Conservation (phyloP, 2,329 filamentous ascomycete genomes). For the Chrysosphaeria jannelii region DNA sequence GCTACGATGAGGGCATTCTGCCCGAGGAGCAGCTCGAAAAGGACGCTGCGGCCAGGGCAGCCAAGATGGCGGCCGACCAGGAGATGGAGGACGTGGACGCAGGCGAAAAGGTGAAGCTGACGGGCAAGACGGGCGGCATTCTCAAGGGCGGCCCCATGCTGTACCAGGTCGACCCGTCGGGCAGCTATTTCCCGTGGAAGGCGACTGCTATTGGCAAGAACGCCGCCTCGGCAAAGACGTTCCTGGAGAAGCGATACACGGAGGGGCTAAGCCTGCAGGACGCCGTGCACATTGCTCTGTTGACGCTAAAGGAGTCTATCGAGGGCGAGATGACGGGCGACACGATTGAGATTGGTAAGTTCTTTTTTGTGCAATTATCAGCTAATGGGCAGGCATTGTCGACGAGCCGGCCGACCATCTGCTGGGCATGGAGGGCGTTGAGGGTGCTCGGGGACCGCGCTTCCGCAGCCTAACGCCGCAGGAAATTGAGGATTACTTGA, state of each 20-base stretch:
- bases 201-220: constrained; percentile 97
- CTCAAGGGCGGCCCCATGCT: constrained; percentile 88
- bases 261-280: constrained; percentile 93
- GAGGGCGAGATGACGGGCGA: constrained; percentile 98
- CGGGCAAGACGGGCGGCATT: constrained; percentile 79
- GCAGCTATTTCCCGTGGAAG: constrained; percentile 98
- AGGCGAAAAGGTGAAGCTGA: constrained; percentile 40
- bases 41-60: constrained; percentile 11
- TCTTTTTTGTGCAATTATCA: not conserved
- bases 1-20: constrained; percentile 91
- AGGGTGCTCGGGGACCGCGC: constrained; percentile 54
- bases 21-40: constrained; percentile 43
- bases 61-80: constrained; percentile 17
- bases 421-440: constrained; percentile 68
- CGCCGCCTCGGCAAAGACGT: constrained; percentile 93
- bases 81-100: constrained; percentile 10
- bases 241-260: constrained; percentile 96
- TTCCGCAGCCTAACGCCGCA: constrained; percentile 90
- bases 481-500: constrained; percentile 98
- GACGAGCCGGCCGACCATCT: constrained; percentile 82
- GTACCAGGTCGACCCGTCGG: constrained; percentile 97
- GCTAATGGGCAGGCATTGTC: constrained; percentile 42
- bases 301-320: constrained; percentile 97
- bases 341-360: constrained; percentile 83
- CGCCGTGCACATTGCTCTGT: constrained; percentile 86